Percentiles rank a stretch among this genome's conserved stretches.
These are phyloP conservation scores for Scortechinia acanthostroma DNA, from an alignment of 2,329 filamentous ascomycete genomes.

Conservation along the genomic window DNA sequence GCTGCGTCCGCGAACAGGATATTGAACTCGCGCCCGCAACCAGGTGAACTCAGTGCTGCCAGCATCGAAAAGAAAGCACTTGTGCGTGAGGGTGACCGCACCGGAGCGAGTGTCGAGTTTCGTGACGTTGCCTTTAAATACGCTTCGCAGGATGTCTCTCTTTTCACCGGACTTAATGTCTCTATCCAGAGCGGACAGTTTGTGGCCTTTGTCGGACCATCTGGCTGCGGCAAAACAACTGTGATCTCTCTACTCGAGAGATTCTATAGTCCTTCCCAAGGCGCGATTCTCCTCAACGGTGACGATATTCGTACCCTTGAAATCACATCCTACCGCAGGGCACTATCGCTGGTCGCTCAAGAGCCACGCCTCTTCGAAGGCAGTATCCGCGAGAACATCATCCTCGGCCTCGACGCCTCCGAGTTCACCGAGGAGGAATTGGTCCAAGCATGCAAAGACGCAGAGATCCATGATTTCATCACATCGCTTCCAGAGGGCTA, in stretches of 20 bases:
- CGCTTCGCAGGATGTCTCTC: constrained; percentile 40
- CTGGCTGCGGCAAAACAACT: constrained; percentile 68
- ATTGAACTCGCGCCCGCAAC: constrained; percentile 34
- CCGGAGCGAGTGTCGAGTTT: constrained; percentile 45
- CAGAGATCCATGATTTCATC: constrained; percentile 68
- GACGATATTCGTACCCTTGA: constrained; percentile 45
- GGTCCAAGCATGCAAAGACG: constrained; percentile 45
- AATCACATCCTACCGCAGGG: constrained; percentile 24
- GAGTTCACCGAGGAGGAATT: constrained; percentile 41
- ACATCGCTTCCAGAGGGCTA: constrained; percentile 61
- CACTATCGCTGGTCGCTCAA: constrained; percentile 32
- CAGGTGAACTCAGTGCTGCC: no score
- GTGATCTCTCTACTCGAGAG: constrained; percentile 60
- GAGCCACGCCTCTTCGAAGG: constrained; percentile 34
- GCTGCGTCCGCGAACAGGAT: constrained; percentile 53
- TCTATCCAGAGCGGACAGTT: constrained; percentile 64
- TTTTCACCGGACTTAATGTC: constrained; percentile 55
- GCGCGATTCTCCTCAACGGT: constrained; percentile 58
- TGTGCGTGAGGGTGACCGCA: constrained; percentile 20
- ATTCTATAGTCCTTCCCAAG: constrained; percentile 64
- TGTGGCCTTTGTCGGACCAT: constrained; percentile 63
- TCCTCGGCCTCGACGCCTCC: constrained; percentile 45
- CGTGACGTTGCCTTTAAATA: constrained; percentile 50
- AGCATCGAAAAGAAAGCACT: constrained; percentile 10
- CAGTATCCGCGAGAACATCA: constrained; percentile 54